Conservation (phyloP, 139 green algal species). For the Chlamydomonas eustigma region DNA sequence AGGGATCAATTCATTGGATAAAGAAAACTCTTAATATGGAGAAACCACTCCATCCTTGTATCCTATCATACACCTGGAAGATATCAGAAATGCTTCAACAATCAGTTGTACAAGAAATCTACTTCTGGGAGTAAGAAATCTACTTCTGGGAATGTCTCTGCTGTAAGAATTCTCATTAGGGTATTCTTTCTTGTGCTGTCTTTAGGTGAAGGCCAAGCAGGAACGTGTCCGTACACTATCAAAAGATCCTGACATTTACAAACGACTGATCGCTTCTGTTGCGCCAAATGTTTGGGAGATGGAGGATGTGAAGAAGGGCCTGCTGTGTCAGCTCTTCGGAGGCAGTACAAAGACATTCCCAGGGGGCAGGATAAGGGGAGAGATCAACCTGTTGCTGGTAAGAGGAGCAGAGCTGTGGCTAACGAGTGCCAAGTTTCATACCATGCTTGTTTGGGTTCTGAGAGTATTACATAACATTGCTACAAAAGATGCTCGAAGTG, state of each 20-base stretch:
- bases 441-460: too few relatives aligned
- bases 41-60: too few relatives aligned
- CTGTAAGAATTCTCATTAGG: too few relatives aligned
- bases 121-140: too few relatives aligned
- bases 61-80: too few relatives aligned
- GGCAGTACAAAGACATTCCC: constrained; percentile 65
- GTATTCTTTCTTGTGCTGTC: background rate
- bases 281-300: constrained; percentile 96
- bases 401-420: background rate
- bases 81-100: too few relatives aligned
- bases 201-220: constrained; percentile 15
- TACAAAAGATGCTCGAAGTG: too few relatives aligned
- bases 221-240: constrained; percentile 40
- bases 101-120: too few relatives aligned
- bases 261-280: constrained; percentile 76
- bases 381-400: constrained; percentile 96
- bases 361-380: constrained; percentile 51
- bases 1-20: too few relatives aligned
- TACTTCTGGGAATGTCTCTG: too few relatives aligned
- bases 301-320: constrained; percentile 93
- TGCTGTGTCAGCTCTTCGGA: constrained; percentile 81
- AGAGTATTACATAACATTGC: constrained; percentile 49
- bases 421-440: background rate
- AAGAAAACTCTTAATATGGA: too few relatives aligned
- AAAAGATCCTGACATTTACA: constrained; percentile 76